These are phyloP conservation scores for Urtica urens DNA, from an alignment of 306 rosid genomes.

Conservation along the genomic window DNA sequence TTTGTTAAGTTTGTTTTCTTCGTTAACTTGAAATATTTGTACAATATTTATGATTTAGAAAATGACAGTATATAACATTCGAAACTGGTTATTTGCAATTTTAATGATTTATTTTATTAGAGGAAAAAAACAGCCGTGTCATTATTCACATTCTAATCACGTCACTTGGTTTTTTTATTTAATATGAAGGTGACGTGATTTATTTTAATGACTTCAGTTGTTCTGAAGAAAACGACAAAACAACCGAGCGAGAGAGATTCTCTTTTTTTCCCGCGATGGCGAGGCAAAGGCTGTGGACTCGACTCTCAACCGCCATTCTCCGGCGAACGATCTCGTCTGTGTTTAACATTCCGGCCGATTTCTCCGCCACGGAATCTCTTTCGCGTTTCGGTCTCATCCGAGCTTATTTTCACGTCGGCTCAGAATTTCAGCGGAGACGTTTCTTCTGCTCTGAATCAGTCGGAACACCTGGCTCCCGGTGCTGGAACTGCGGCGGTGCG, in stretches of 20 bases:
- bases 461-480: slow-evolving; percentile 16
- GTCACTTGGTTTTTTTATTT: background rate
- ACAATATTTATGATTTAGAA: no score
- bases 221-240: no score
- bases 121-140: background rate
- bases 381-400: background rate
- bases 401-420: slow-evolving; percentile 15
- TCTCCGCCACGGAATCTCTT: slow-evolving; percentile 4
- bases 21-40: no score
- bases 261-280: slow-evolving; percentile 22
- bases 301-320: slow-evolving; percentile 25
- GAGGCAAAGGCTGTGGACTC: slow-evolving; percentile 26
- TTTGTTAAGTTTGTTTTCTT: no score
- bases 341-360: slow-evolving; percentile 6
- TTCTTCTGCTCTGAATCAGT: slow-evolving; percentile 27
- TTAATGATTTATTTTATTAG: no score
- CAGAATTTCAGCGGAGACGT: slow-evolving; percentile 12
- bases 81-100: background rate
- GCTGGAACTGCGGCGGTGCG: slow-evolving; percentile 64
- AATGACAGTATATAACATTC: no score
- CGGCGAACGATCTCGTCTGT: slow-evolving; percentile 26
- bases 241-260: no score
- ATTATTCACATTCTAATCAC: background rate
- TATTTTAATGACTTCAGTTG: no score
- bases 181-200: background rate